These are phyloP conservation scores for Stenocarpella maydis DNA, from an alignment of 2,329 filamentous ascomycete genomes.

Conservation along the genomic window DNA sequence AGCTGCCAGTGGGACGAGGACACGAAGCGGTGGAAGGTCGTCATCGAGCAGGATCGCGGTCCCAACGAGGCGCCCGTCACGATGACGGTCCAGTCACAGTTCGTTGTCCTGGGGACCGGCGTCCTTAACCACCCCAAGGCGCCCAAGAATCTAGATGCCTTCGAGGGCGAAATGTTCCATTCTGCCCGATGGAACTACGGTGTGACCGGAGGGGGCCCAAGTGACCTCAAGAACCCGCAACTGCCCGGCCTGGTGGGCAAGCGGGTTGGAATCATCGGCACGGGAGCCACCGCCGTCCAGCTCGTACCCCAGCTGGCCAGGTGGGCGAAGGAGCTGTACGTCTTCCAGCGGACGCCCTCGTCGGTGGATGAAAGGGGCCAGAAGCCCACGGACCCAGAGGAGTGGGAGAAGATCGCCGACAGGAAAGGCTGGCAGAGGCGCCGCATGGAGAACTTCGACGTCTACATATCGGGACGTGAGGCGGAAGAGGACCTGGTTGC, in stretches of 20 bases:
- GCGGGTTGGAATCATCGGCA: constrained; percentile 58
- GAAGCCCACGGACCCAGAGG: constrained; percentile 49
- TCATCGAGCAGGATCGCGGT: constrained; percentile 31
- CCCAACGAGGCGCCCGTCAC: constrained; percentile 38
- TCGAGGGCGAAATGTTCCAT: constrained; percentile 54
- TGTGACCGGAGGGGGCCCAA: constrained; percentile 50
- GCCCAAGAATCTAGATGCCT: constrained; percentile 52
- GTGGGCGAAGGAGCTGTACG: constrained; percentile 58
- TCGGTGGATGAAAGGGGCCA: constrained; percentile 50
- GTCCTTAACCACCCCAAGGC: constrained; percentile 51
- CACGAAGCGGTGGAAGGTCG: constrained; percentile 38
- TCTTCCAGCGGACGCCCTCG: constrained; percentile 65
- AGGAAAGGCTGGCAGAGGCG: constrained; percentile 58
- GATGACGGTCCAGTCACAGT: constrained; percentile 49
- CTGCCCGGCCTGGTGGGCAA: constrained; percentile 56
- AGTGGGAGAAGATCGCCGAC: constrained; percentile 48
- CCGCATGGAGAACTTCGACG: constrained; percentile 54
- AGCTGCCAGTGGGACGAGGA: constrained; percentile 52
- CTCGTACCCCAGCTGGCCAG: constrained; percentile 54
- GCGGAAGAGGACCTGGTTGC: constrained; percentile 42
- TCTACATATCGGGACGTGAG: neutral
- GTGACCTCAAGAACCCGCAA: constrained; percentile 49
- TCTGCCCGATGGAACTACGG: constrained; percentile 56
- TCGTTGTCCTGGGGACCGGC: constrained; percentile 50
- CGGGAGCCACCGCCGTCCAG: constrained; percentile 58